Evolutionary conservation across 345 rosid genomes (phyloP), one percentile per base, ranked within the genome.

Genomic region (Lenwebbia sp.): DNA sequence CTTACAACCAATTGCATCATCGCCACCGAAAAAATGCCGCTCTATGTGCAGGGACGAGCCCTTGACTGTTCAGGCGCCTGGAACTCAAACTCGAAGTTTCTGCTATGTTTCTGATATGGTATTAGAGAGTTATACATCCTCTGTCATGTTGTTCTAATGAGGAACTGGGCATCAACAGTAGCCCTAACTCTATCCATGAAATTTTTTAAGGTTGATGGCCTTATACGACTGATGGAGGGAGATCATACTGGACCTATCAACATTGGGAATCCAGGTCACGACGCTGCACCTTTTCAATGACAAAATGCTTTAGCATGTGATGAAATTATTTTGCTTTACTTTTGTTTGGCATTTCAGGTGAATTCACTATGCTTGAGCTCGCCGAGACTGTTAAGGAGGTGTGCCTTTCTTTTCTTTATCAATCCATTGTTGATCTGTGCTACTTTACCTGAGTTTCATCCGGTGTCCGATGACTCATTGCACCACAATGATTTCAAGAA

Each of bases 101-200:
- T 95, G 98, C 90, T 96, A 90, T 86, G 99, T 96, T 74, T 96
- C 99, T 10, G 99, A 96, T 85, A 94, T 96, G 99, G 99, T 96
- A 93, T 84, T 84, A 47, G 28, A 76, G 83, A 76, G 51, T 17
- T 60, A 3, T 53, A 37, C 56, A n/a, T 23, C 84, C 51, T 8
- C 11, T 51, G 44, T 84, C 54, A 12, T 52, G 30, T 52, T 83
- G 84, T 51, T 28, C 41, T 82, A 52, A 10, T n/a, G 41, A 54
- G 44, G 25, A 14, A 50, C 37, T 19, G 17, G 26, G 26, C 4
- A 83, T 33, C 44, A 4, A 83, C 22, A 21, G 78, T 70, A 17
- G 40, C 40, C 7, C 40, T 83, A 52, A 83, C 58, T 37, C 84
- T 51, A 12, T 83, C 13, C 44, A 19, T 83, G 84, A 17, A 83